These are phyloP conservation scores for Colletotrichum liaoningense DNA, from an alignment of 2,329 filamentous ascomycete species.

Conservation along the genomic window DNA sequence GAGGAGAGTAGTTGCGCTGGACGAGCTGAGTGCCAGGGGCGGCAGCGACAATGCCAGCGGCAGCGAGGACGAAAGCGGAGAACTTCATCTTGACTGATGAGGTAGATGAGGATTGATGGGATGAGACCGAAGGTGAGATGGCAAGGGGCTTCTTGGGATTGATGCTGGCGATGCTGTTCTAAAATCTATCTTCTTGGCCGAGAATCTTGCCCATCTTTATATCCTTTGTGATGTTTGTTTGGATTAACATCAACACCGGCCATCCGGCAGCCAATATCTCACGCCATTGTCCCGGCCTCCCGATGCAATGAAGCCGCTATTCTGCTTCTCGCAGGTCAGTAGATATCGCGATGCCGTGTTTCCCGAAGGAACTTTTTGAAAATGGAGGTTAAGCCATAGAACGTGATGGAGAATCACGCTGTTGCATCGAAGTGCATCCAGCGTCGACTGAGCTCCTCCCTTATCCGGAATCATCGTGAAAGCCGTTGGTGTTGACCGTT, in stretches of 20 bases:
- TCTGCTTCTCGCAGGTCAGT: constrained; percentile 22
- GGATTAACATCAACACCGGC: neutral
- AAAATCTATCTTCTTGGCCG: neutral
- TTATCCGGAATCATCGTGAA: constrained; percentile 23
- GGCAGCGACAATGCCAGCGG: constrained; percentile 35
- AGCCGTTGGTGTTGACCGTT: neutral
- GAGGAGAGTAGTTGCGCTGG: constrained; percentile 25
- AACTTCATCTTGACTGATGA: constrained; percentile 26
- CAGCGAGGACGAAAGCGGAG: constrained; percentile 31
- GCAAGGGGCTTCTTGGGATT: constrained; percentile 3
- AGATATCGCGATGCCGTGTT: constrained; percentile 19
- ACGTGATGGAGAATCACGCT: neutral
- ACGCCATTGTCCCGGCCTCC: neutral
- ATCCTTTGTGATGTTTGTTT: neutral
- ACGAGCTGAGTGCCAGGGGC: constrained; percentile 25
- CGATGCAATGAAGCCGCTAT: constrained; percentile 13
- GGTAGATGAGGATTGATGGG: too few relatives aligned
- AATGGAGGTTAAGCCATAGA: neutral
- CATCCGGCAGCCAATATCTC: neutral
- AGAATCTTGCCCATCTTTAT: constrained; percentile 1
- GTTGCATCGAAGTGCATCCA: neutral
- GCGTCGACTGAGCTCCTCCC: constrained; percentile 22
- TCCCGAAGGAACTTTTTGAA: neutral
- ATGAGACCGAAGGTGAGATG: neutral
- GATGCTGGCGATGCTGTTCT: constrained; percentile 14